Evolutionary conservation across 148 eudicot species (phyloP).

Genomic region (Fagopyrum homotropicum): DNA sequence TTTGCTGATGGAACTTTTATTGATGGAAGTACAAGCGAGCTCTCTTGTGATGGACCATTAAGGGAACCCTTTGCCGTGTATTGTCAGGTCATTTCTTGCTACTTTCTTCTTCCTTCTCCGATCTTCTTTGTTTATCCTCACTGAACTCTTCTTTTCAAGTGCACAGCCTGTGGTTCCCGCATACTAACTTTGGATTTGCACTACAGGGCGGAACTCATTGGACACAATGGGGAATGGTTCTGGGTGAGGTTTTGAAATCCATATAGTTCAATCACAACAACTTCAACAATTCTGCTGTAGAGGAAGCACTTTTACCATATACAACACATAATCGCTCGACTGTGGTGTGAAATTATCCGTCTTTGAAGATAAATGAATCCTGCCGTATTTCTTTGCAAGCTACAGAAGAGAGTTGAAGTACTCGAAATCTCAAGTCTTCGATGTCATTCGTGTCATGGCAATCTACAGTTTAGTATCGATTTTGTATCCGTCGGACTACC

Average conservation of each 20-base stretch:
- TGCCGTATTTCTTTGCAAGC: too few species aligned
- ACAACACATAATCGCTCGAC: background rate
- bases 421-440: too few species aligned
- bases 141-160: too few species aligned
- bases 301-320: background rate
- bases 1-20: constrained; percentile 97
- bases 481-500: background rate
- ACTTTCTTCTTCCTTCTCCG: background rate
- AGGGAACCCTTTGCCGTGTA: constrained; percentile 82
- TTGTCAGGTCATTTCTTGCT: constrained; percentile 54
- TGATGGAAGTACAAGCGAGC: constrained; percentile 97
- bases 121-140: background rate
- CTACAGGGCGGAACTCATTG: constrained; percentile 94
- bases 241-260: constrained; percentile 74
- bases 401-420: too few species aligned
- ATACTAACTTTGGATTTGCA: background rate
- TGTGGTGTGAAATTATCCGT: background rate
- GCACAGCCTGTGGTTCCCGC: too few species aligned
- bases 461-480: background rate
- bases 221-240: constrained; percentile 93
- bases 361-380: background rate
- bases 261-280: constrained; percentile 17
- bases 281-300: background rate
- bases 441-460: background rate
- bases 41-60: constrained; percentile 93